These are phyloP conservation scores for Hypoxylon sp. DNA, from an alignment of 2,329 filamentous ascomycete species.

Conservation along the genomic window DNA sequence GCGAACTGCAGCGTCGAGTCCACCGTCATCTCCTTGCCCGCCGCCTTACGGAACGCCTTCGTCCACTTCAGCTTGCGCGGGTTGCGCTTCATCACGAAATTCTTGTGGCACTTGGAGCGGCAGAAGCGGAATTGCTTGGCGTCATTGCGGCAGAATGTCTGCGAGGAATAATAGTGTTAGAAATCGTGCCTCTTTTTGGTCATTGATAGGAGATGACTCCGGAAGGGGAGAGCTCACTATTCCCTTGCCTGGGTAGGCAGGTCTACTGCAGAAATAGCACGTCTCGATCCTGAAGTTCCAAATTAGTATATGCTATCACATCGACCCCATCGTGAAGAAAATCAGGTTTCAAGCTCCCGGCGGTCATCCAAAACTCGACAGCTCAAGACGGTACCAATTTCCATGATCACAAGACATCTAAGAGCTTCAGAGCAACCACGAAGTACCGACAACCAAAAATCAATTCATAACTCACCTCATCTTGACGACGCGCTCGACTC, in stretches of 20 bases:
- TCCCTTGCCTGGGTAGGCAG: conserved; percentile 73
- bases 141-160: conserved; percentile 50
- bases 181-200: background rate
- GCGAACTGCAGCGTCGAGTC: conserved; percentile 95
- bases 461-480: conserved; percentile 52
- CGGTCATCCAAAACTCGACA: background rate
- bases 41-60: conserved; percentile 88
- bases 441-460: background rate
- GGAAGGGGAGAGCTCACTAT: conserved; percentile 66
- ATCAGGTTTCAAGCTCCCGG: conserved; percentile 3
- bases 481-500: conserved; percentile 39
- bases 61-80: conserved; percentile 98
- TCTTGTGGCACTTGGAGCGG: conserved; percentile 59
- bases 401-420: background rate
- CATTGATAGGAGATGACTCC: conserved; percentile 11
- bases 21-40: conserved; percentile 85
- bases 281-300: conserved; percentile 67
- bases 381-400: background rate
- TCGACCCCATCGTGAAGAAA: background rate
- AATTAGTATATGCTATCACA: conserved; percentile 29
- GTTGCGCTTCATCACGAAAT: conserved; percentile 92
- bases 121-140: conserved; percentile 69
- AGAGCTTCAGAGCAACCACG: background rate
- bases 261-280: conserved; percentile 79
- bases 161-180: background rate